phyloP scores from a whole-genome alignment of 202 grass and related monocot species.

The Setaria italica region DNA sequence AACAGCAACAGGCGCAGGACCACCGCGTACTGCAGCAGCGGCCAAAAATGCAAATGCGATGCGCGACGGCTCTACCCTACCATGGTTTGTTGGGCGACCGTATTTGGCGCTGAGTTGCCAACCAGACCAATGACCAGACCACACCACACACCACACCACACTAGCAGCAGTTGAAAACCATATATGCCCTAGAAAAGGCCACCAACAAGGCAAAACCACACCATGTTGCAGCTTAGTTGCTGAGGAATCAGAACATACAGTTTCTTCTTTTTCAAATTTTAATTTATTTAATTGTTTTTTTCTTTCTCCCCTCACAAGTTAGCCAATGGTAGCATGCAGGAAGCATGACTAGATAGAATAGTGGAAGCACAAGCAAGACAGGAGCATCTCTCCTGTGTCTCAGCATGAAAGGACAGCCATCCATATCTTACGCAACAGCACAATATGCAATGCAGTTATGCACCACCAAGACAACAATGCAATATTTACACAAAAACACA shows the following conservation, averaged over 20 bases:
- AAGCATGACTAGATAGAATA: slow-evolving; percentile 15
- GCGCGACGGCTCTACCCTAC: neutral
- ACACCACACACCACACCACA: slow-evolving; percentile 23
- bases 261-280: neutral
- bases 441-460: neutral
- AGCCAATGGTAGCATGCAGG: slow-evolving; percentile 7
- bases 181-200: neutral
- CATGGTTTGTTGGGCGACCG: slow-evolving; percentile 4
- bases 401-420: slow-evolving; percentile 25
- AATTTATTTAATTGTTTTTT: neutral
- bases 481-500: neutral
- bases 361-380: slow-evolving; percentile 20
- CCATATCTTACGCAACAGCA: slow-evolving; percentile 37
- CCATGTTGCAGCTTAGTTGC: slow-evolving; percentile 26
- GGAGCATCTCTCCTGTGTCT: slow-evolving; percentile 33
- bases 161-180: slow-evolving; percentile 10
- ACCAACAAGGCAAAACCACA: slow-evolving; percentile 6
- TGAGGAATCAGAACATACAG: slow-evolving; percentile 37
- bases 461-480: neutral
- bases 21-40: slow-evolving; percentile 10
- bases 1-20: slow-evolving; percentile 27
- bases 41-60: slow-evolving; percentile 26
- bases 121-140: neutral
- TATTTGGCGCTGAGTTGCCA: slow-evolving; percentile 7
- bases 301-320: neutral